Conservation (phyloP, 108 stramenopile species). For the Nitzschia palea region DNA sequence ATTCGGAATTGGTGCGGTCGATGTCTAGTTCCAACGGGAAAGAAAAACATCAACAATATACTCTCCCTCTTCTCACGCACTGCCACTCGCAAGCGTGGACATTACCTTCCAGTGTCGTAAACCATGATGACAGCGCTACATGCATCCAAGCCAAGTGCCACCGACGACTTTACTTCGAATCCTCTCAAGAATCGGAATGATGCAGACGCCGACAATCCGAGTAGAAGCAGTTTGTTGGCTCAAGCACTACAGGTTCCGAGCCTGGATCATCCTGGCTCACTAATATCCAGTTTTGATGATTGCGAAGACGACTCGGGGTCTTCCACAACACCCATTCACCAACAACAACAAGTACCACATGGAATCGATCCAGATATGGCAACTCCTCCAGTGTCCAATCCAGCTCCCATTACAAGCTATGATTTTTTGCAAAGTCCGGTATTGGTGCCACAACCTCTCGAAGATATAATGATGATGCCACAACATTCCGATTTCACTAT, state of each 20-base stretch:
- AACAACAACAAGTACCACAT: not conserved
- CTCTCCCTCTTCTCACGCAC: too few species aligned
- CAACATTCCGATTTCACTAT: conserved; percentile 38
- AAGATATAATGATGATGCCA: not conserved
- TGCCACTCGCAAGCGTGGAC: too few species aligned
- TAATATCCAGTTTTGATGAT: not conserved
- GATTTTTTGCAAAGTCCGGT: not conserved
- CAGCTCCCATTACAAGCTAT: not conserved
- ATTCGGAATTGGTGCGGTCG: too few species aligned
- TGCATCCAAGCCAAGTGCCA: too few species aligned
- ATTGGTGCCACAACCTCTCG: not conserved
- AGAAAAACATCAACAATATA: too few species aligned
- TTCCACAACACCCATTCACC: not conserved
- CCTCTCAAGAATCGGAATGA: too few species aligned
- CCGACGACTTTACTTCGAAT: too few species aligned
- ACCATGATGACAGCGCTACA: too few species aligned
- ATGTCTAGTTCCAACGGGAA: too few species aligned
- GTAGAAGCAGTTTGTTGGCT: conserved; percentile 4
- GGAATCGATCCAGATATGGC: not conserved
- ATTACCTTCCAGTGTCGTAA: too few species aligned
- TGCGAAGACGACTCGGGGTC: not conserved
- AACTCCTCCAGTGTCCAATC: not conserved
- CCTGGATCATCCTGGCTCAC: conserved; percentile 2
- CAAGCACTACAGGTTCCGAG: conserved; percentile 19
- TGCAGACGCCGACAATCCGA: too few species aligned